These are phyloP conservation scores for Hevea brasiliensis DNA, from an alignment of 345 rosid species.

Conservation along the genomic window DNA sequence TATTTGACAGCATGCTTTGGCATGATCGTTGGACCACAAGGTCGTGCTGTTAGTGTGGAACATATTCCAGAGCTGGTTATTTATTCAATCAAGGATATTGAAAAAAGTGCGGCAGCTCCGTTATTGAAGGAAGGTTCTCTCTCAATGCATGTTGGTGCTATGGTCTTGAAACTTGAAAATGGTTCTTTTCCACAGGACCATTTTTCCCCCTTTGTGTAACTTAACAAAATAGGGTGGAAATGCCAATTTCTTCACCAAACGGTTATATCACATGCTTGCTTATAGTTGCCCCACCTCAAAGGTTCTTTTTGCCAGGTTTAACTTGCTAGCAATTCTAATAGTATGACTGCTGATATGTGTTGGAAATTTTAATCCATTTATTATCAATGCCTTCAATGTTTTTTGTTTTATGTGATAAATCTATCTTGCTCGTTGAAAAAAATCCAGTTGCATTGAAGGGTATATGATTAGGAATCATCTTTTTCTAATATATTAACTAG, in stretches of 20 bases:
- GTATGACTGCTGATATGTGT: neutral
- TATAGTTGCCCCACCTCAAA: neutral
- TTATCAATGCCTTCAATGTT: neutral
- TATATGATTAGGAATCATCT: too few relatives aligned
- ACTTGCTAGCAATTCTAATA: neutral
- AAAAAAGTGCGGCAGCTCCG: slow-evolving; percentile 70
- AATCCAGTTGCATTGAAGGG: neutral
- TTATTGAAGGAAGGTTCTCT: slow-evolving; percentile 72
- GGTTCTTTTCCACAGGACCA: too few relatives aligned
- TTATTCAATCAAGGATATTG: slow-evolving; percentile 63
- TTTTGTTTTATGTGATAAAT: neutral
- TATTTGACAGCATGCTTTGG: slow-evolving; percentile 95
- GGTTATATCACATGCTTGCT: neutral
- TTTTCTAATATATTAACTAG: neutral
- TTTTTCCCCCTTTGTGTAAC: too few relatives aligned
- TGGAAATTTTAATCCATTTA: neutral
- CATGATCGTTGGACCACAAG: slow-evolving; percentile 80
- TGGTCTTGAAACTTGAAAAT: slow-evolving; percentile 26
- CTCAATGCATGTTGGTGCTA: slow-evolving; percentile 80
- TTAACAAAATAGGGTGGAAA: too few relatives aligned
- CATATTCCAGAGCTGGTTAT: slow-evolving; percentile 82
- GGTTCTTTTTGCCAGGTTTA: neutral
- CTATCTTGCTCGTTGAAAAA: neutral
- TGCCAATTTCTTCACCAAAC: too few relatives aligned
- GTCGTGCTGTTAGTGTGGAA: slow-evolving; percentile 85